Evolutionary conservation across 2,329 filamentous ascomycete species (phyloP).

Genomic region (Epichloe glyceriae): DNA sequence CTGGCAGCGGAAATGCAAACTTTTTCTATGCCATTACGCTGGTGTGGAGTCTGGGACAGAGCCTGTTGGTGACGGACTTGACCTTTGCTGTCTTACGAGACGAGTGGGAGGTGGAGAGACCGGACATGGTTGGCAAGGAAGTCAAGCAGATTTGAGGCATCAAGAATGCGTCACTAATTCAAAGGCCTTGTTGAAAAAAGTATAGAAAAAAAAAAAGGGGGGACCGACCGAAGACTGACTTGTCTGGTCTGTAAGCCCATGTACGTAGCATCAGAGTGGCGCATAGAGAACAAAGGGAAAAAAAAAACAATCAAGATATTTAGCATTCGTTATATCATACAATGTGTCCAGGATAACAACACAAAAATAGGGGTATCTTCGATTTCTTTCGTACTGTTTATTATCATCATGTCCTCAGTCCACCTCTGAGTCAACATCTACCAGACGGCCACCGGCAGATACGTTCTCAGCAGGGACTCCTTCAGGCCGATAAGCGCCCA

Average conservation of each 20-base stretch:
- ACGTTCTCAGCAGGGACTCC: slow-evolving; percentile 6
- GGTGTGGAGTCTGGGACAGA: slow-evolving; percentile 91
- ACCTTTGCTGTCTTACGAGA: slow-evolving; percentile 82
- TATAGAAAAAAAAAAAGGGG: not conserved
- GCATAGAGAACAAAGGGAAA: not conserved
- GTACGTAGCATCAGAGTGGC: not conserved
- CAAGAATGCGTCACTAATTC: not conserved
- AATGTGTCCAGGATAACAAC: not conserved
- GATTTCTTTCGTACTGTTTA: not conserved
- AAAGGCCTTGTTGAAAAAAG: too few species aligned
- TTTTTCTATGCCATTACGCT: slow-evolving; percentile 99
- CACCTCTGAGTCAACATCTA: slow-evolving; percentile 24
- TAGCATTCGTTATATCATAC: not conserved
- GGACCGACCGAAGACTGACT: too few species aligned
- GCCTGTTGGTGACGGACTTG: slow-evolving; percentile 74
- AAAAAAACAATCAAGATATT: not conserved
- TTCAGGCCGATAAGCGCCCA: slow-evolving; percentile 15
- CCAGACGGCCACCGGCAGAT: slow-evolving; percentile 15
- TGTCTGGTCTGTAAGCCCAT: not conserved
- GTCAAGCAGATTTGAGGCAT: slow-evolving; percentile 64
- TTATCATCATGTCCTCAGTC: slow-evolving; percentile 13
- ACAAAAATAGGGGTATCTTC: slow-evolving; percentile 6
- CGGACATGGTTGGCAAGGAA: slow-evolving; percentile 81
- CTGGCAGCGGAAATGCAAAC: slow-evolving; percentile 93
- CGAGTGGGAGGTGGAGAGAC: slow-evolving; percentile 85